Evolutionary conservation across 495 filamentous ascomycete species (phyloP), one percentile per base, ranked within the genome.

Genomic region (Penicillium cataractarum): DNA sequence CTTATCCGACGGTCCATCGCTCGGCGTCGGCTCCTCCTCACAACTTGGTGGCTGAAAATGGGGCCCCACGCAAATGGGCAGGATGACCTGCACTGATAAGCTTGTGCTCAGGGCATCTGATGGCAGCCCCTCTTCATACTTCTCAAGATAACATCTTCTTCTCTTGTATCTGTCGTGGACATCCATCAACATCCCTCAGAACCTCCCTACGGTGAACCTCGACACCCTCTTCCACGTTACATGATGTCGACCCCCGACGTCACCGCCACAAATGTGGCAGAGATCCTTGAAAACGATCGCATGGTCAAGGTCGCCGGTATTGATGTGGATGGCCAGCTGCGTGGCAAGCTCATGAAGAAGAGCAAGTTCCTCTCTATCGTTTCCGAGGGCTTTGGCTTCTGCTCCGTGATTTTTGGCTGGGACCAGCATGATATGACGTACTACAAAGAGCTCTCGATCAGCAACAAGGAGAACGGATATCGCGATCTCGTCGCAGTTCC

Each of bases 391-490:
- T 99, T 99, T 67, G 95, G 95, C 21, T 99, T 97, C 82, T 99
- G 95, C 81, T 94, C 90, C 4, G 92, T 97, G 57, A 85, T 99
- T 37, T 97, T 97, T 68, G 95, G 93, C 68, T 97, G 94, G 94
- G 95, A 99, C 66, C 97, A 97, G 91, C 94, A 97, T 76, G 95
- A 99, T 69, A 82, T 84, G 72, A 95, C 92, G 8, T 97, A 99
- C 69, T 87, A 86, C 71, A 80, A 82, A 57, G 93, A 97, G 76
- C 84, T 97, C 52, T 84, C 85, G 66, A 89, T 97, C 72, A 93
- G 90, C 78, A 97, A 97, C 74, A 89, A 90, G 72, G 88, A 92
- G 64, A 99, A 97, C 68, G 95, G 95, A 32, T 97, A 97, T 71
- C 83, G 90, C 50, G 95, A 99, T 73, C 74, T 99, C 22, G 83